These are phyloP conservation scores for Nigrospora oryzae DNA, from an alignment of 2,329 filamentous ascomycete genomes.

Conservation along the genomic window DNA sequence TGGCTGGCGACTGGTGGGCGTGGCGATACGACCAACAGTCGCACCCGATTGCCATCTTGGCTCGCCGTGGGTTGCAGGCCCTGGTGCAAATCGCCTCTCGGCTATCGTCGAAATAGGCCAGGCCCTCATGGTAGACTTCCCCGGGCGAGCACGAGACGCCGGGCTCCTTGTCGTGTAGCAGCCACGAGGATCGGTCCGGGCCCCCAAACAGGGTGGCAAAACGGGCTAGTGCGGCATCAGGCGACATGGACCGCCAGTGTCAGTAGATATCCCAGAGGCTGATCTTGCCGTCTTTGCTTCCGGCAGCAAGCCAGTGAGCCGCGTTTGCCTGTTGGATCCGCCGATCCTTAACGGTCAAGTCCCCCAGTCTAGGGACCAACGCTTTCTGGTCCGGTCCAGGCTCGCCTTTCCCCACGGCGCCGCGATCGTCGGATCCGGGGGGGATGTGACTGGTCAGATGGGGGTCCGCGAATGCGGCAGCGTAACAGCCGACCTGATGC, in stretches of 20 bases:
- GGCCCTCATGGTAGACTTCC: no score
- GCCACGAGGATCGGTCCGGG: no score
- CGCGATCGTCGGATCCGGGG: neutral
- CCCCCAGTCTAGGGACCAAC: constrained; percentile 15
- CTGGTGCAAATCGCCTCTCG: no score
- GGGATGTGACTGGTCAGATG: neutral
- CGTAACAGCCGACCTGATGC: constrained; percentile 84
- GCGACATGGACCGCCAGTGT: constrained; percentile 5
- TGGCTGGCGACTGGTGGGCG: no score
- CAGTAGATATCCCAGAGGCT: constrained; percentile 93
- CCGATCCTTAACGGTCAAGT: constrained; percentile 51
- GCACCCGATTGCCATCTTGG: no score
- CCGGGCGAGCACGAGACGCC: no score
- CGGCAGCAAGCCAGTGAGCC: constrained; percentile 83
- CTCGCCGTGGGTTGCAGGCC: no score
- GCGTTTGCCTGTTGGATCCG: constrained; percentile 55
- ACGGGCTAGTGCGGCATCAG: no score
- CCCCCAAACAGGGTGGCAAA: no score
- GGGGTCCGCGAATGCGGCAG: constrained; percentile 62
- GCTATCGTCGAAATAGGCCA: no score
- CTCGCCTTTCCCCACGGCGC: neutral
- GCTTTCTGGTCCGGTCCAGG: constrained; percentile 2
- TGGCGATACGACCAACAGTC: no score
- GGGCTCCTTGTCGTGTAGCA: no score
- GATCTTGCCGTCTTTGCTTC: constrained; percentile 90